Percentiles rank a stretch among this genome's conserved stretches.
Conservation (phyloP, 495 filamentous ascomycete species). For the Platismatia glauca region DNA sequence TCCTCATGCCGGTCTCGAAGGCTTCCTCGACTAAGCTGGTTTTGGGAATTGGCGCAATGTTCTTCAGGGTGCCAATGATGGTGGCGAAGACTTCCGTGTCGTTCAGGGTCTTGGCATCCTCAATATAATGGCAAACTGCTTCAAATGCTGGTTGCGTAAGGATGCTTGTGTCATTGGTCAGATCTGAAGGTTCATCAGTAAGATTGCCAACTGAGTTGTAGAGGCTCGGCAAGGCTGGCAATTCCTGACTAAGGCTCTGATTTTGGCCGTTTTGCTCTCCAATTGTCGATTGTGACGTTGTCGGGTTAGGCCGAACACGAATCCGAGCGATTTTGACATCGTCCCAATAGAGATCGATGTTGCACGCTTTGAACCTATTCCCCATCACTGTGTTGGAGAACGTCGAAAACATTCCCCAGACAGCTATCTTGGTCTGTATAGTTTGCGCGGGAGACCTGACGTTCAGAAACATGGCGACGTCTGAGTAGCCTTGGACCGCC, state of each 20-base stretch:
- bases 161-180: not conserved
- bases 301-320: not conserved
- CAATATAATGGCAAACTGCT: not conserved
- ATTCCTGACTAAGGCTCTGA: not conserved
- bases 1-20: not conserved
- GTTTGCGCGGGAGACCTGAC: not conserved
- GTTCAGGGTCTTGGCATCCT: not conserved
- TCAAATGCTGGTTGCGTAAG: not conserved
- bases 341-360: not conserved
- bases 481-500: not conserved
- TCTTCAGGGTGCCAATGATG: not conserved
- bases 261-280: not conserved
- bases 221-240: not conserved
- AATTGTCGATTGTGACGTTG: not conserved
- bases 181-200: not conserved
- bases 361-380: not conserved
- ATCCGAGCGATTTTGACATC: not conserved
- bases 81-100: not conserved
- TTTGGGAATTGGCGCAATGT: not conserved
- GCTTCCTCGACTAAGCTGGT: not conserved
- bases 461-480: not conserved
- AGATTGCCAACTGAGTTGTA: not conserved
- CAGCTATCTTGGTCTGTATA: not conserved
- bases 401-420: not conserved
- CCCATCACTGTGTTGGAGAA: not conserved